Conservation (phyloP, 1,139 yeast genomes). For the Hanseniaspora gamundiae region DNA sequence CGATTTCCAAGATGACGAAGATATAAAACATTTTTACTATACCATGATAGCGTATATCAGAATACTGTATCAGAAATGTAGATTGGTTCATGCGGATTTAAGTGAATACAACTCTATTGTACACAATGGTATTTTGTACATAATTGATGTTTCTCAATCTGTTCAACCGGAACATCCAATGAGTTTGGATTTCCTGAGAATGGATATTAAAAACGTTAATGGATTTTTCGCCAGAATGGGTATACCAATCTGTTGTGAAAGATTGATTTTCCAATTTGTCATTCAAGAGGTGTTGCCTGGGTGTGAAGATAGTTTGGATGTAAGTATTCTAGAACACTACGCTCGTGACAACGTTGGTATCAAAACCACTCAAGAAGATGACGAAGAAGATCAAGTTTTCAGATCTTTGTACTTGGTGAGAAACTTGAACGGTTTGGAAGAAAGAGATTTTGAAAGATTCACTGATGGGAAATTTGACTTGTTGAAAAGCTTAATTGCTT, state of each 20-base stretch:
- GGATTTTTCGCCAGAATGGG: conserved; percentile 69
- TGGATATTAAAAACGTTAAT: conserved; percentile 95
- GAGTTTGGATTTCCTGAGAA: conserved; percentile 85
- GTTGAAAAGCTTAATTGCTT: conserved; percentile 47
- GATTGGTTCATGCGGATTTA: conserved; percentile 91
- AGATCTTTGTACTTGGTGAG: conserved; percentile 78
- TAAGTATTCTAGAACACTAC: conserved; percentile 26
- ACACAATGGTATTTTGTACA: conserved; percentile 67
- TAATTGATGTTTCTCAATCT: conserved; percentile 93
- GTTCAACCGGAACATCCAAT: conserved; percentile 98
- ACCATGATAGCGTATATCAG: conserved; percentile 79
- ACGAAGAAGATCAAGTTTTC: conserved; percentile 75
- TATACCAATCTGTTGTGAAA: conserved; percentile 69
- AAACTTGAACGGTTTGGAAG: conserved; percentile 60
- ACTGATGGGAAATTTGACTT: conserved; percentile 73
- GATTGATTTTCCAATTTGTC: conserved; percentile 67
- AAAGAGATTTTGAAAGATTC: conserved; percentile 77
- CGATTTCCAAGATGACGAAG: conserved; percentile 50
- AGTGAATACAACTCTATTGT: conserved; percentile 90
- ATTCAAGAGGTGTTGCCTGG: conserved; percentile 28
- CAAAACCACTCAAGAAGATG: conserved; percentile 40
- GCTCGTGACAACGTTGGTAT: conserved; percentile 36
- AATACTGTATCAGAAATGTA: conserved; percentile 74
- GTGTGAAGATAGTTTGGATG: conserved; percentile 32
- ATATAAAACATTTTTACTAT: conserved; percentile 55